A percentile compares a stretch with the other conserved stretches of the same genome.
Conservation (phyloP, 2,329 filamentous ascomycete genomes). For the Fusarium annulatum region DNA sequence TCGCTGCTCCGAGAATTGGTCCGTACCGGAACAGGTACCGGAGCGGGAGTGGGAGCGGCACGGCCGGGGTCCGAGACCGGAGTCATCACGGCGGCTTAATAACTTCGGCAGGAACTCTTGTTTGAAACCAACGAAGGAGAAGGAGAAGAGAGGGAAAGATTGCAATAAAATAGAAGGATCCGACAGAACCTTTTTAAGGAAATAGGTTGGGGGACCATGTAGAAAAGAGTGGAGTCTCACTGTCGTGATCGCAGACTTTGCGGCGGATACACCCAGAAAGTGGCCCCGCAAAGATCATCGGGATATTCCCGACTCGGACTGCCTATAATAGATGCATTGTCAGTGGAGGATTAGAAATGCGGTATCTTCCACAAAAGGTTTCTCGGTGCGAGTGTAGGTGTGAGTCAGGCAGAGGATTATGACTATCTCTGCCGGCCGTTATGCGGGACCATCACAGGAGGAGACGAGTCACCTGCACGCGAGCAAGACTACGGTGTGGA, state of each 20-base stretch:
- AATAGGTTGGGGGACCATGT: constrained; percentile 14
- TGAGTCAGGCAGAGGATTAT: neutral
- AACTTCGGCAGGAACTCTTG: neutral
- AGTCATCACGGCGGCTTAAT: constrained; percentile 11
- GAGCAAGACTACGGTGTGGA: constrained; percentile 8
- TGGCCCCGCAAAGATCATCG: constrained; percentile 32
- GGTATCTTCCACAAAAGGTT: constrained; percentile 1
- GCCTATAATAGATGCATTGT: constrained; percentile 9
- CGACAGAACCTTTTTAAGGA: neutral
- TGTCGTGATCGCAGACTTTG: constrained; percentile 44
- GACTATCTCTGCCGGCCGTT: neutral
- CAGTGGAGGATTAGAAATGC: constrained; percentile 2
- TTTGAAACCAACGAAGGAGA: neutral
- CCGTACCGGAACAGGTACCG: constrained; percentile 39
- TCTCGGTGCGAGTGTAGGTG: constrained; percentile 12
- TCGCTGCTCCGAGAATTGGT: constrained; percentile 23
- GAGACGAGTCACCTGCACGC: constrained; percentile 19
- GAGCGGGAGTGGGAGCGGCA: constrained; percentile 14
- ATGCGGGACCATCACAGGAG: constrained; percentile 4
- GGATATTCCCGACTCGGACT: constrained; percentile 20
- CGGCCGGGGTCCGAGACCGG: constrained; percentile 12
- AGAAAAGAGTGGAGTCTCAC: constrained; percentile 31
- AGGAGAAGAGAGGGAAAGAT: neutral
- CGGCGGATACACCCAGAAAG: constrained; percentile 3
- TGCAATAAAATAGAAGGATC: neutral